These are phyloP conservation scores for Monosporascus sp. DNA, from an alignment of 2,329 filamentous ascomycete species.

Conservation along the genomic window DNA sequence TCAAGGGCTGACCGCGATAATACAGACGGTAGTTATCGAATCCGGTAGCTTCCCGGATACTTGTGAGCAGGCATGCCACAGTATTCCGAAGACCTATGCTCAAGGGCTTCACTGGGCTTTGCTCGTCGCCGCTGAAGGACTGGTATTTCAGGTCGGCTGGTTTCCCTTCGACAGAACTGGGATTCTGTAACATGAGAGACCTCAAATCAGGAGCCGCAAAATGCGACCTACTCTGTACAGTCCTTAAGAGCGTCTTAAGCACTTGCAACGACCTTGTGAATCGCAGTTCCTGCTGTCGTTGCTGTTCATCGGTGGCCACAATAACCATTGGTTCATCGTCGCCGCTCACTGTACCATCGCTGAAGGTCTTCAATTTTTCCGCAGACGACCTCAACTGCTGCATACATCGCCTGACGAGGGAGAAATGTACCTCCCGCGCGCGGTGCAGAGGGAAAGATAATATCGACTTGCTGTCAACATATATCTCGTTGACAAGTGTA, in stretches of 20 bases:
- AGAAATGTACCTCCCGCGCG: conserved; percentile 57
- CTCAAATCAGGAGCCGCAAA: conserved; percentile 54
- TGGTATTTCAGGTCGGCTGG: conserved; percentile 67
- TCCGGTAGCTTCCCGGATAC: conserved; percentile 62
- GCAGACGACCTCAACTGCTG: conserved; percentile 62
- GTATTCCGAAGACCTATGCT: conserved; percentile 67
- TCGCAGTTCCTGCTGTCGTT: conserved; percentile 50
- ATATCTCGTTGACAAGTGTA: conserved; percentile 65
- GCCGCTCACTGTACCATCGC: conserved; percentile 34
- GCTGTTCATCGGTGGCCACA: conserved; percentile 40
- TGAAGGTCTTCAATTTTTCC: conserved; percentile 44
- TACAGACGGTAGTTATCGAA: conserved; percentile 74
- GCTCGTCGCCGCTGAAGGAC: conserved; percentile 57
- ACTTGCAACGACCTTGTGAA: conserved; percentile 67
- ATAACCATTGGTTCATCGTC: conserved; percentile 51
- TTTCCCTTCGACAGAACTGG: conserved; percentile 54
- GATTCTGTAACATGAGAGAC: conserved; percentile 44
- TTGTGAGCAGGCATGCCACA: conserved; percentile 61
- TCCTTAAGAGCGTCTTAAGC: conserved; percentile 60
- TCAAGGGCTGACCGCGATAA: conserved; percentile 60
- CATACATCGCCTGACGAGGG: conserved; percentile 69
- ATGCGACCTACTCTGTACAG: conserved; percentile 55
- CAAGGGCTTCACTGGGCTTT: conserved; percentile 56
- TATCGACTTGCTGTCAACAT: conserved; percentile 56
- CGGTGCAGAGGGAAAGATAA: conserved; percentile 41